A percentile compares a stretch with the other conserved stretches of the same genome.
Evolutionary conservation across 2,329 filamentous ascomycete species (phyloP).

Genomic region (Teratosphaeria destructans): DNA sequence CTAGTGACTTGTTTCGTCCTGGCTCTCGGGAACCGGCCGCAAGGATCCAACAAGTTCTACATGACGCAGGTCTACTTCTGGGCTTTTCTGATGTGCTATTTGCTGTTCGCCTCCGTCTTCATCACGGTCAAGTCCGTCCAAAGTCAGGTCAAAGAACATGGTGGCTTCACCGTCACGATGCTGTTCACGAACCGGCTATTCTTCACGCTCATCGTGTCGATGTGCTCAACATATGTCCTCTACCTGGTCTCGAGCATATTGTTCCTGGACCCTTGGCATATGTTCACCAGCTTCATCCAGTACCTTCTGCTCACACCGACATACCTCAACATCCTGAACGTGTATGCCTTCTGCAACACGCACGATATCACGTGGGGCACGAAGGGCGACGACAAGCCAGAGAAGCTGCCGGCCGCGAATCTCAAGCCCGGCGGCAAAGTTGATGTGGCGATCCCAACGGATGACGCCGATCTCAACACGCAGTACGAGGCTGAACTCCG

Average conservation of each 20-base stretch:
- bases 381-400: constrained; percentile 92
- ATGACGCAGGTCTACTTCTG: constrained; percentile 98
- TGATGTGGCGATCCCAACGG: constrained; percentile 72
- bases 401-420: constrained; percentile 78
- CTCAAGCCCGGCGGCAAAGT: constrained; percentile 93
- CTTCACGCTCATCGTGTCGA: constrained; percentile 84
- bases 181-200: constrained; percentile 84
- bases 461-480: constrained; percentile 88
- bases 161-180: constrained; percentile 57
- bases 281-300: constrained; percentile 88
- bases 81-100: constrained; percentile 89
- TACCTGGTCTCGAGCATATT: constrained; percentile 86
- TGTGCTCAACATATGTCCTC: constrained; percentile 84
- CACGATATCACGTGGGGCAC: constrained; percentile 98
- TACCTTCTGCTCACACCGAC: constrained; percentile 92
- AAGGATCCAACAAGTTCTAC: constrained; percentile 88
- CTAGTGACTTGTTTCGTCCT: constrained; percentile 92
- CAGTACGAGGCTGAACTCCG: constrained; percentile 82
- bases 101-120: constrained; percentile 90
- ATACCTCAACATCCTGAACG: constrained; percentile 97
- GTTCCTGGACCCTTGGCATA: constrained; percentile 98
- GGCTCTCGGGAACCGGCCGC: constrained; percentile 84
- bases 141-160: constrained; percentile 47
- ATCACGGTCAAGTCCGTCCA: constrained; percentile 85
- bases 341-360: constrained; percentile 97